Conservation (phyloP, 1,284 basidiomycete species). For the Apiotrichum porosum region DNA sequence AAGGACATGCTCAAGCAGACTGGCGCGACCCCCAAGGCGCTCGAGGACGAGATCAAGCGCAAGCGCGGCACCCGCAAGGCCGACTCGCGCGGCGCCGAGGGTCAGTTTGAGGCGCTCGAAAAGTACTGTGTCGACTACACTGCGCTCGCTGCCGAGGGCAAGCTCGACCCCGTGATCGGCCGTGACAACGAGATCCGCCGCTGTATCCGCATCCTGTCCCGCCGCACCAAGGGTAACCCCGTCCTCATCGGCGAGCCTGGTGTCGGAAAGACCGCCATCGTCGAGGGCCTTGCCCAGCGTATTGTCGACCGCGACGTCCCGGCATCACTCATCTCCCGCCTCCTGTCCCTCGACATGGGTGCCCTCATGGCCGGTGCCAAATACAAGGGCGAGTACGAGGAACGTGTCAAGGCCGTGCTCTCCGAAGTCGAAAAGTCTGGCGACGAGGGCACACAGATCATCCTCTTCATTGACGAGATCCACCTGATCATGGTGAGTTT, state of each 20-base stretch:
- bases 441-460: slow-evolving; percentile 75
- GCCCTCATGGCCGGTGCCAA: slow-evolving; percentile 91
- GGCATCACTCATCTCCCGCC: slow-evolving; percentile 72
- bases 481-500: slow-evolving; percentile 73
- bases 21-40: slow-evolving; percentile 48
- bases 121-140: slow-evolving; percentile 50
- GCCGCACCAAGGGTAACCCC: slow-evolving; percentile 59
- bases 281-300: slow-evolving; percentile 91
- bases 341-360: slow-evolving; percentile 80
- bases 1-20: slow-evolving; percentile 51
- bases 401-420: slow-evolving; percentile 88
- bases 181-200: slow-evolving; percentile 54
- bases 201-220: slow-evolving; percentile 67
- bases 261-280: slow-evolving; percentile 89
- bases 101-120: slow-evolving; percentile 51
- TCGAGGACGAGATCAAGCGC: slow-evolving; percentile 53
- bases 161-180: slow-evolving; percentile 59
- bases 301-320: slow-evolving; percentile 94
- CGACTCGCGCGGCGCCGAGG: slow-evolving; percentile 53
- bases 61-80: slow-evolving; percentile 54
- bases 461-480: slow-evolving; percentile 93
- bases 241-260: slow-evolving; percentile 72
- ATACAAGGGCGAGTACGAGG: slow-evolving; percentile 96
- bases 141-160: slow-evolving; percentile 51
- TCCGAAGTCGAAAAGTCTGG: slow-evolving; percentile 86